Evolutionary conservation across 106 monocot genomes (phyloP).

Genomic region (Dendrobium officinale): DNA sequence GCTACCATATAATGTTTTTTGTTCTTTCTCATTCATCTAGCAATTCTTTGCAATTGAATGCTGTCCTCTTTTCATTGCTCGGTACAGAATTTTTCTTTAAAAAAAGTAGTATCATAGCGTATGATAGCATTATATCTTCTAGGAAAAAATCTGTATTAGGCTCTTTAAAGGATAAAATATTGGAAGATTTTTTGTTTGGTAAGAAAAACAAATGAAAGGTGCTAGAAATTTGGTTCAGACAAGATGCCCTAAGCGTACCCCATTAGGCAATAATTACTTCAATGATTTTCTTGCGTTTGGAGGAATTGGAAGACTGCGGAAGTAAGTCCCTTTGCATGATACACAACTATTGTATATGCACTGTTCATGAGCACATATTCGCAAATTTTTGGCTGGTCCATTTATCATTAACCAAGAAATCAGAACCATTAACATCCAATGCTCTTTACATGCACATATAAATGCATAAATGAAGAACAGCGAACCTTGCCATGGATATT

Average conservation of each 20-base stretch:
- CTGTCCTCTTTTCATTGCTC: too few species aligned
- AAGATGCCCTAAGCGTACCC: background rate
- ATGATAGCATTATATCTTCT: too few species aligned
- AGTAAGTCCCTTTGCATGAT: background rate
- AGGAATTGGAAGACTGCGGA: background rate
- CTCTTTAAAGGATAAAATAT: too few species aligned
- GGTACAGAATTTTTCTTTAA: too few species aligned
- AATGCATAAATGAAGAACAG: background rate
- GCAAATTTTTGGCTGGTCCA: background rate
- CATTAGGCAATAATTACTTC: background rate
- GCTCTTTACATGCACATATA: background rate
- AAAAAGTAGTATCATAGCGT: too few species aligned
- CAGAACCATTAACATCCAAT: background rate
- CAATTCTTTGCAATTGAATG: too few species aligned
- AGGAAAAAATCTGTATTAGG: too few species aligned
- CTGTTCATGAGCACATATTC: background rate
- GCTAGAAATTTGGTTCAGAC: background rate
- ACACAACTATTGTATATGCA: background rate
- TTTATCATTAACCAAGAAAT: background rate
- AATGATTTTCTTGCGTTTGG: background rate
- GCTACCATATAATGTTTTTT: too few species aligned
- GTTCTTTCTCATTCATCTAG: too few species aligned
- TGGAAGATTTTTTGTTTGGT: too few species aligned
- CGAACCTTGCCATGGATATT: background rate
- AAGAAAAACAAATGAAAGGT: background rate